These are phyloP conservation scores for Bondarzewia mesenterica DNA, from an alignment of 1,284 basidiomycete species.

Conservation along the genomic window DNA sequence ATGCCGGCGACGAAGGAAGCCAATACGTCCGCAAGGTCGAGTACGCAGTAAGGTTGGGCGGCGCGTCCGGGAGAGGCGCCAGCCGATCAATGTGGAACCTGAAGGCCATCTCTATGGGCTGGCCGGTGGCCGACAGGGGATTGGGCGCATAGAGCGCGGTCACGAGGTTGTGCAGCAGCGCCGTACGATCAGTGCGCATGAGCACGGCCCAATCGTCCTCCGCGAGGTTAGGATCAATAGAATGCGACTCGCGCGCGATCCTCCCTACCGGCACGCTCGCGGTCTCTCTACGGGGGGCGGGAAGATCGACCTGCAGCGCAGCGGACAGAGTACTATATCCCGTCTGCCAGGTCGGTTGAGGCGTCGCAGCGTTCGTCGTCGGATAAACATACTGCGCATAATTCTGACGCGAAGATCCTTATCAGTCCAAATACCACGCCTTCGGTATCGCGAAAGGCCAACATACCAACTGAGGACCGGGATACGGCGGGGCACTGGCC, in stretches of 20 bases:
- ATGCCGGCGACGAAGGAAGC: conserved; percentile 65
- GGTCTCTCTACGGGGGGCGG: conserved; percentile 5
- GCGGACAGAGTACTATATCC: conserved; percentile 15
- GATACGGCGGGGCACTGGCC: neutral
- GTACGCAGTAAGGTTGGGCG: conserved; percentile 54
- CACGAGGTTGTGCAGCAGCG: conserved; percentile 48
- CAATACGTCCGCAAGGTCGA: conserved; percentile 71
- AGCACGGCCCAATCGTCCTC: conserved; percentile 56
- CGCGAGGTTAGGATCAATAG: conserved; percentile 44
- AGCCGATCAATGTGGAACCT: conserved; percentile 60
- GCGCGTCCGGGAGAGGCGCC: conserved; percentile 36
- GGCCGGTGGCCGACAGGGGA: conserved; percentile 44
- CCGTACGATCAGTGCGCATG: conserved; percentile 40
- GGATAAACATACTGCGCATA: conserved; percentile 10
- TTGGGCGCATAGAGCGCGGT: conserved; percentile 48
- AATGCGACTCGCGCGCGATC: conserved; percentile 23
- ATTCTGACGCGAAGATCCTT: no score
- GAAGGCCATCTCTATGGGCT: conserved; percentile 63
- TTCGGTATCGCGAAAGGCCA: no score
- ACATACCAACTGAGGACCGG: neutral
- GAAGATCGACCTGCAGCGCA: conserved; percentile 14
- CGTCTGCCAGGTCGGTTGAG: conserved; percentile 8
- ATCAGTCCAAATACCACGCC: no score
- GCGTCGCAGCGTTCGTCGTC: neutral
- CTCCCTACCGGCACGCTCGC: conserved; percentile 15